Evolutionary conservation across 2,329 filamentous ascomycete species (phyloP), one percentile per base, ranked within the genome.

Genomic region (Botrytis elliptica): DNA sequence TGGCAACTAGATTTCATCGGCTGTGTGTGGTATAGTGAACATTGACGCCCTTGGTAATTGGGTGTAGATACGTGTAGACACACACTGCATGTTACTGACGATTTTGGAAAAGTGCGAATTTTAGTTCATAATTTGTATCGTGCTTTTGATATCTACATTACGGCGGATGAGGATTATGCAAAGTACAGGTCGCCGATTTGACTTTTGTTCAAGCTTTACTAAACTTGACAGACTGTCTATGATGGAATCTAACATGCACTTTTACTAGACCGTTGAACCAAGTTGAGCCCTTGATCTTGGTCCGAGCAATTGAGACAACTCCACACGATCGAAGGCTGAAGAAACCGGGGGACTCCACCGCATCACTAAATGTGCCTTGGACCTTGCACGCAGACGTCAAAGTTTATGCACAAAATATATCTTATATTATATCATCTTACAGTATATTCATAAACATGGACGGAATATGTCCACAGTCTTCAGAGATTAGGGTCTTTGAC

Each of bases 281-380:
- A 42, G 20, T 59, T 46, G n/a, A 29, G 49, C 36, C 20, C 22
- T 59, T 6, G 16, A 20, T 36, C 52, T 44, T 70, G 55, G 68
- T 46, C 52, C 44, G 68, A 70, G 52, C 52, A 29, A 55, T 68
- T 55, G 52, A 70, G 46, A 70, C 29, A 18, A 25, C 38, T 70
- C 68, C 68, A 52, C 68, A 49, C n/a, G 33, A 70, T 70, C 42
- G 29, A 70, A 60, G 57, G 57, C 68, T 70, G 57, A 70, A 33
- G 42, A 63, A 46, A 29, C 12, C n/a, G 52, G 29, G n/a, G 57
- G 55, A 36, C 55, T 44, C 38, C 57, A 60, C 57, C 67, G 25
- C 49, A 44, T 25, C n/a, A 70, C 12, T 22, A 29, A 40, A 52
- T 57, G 33, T 69, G 66, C 49, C 36, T 62, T 70, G 67, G 42